Conservation (phyloP, 2,329 filamentous ascomycete species). For the Phoma herbarum region DNA sequence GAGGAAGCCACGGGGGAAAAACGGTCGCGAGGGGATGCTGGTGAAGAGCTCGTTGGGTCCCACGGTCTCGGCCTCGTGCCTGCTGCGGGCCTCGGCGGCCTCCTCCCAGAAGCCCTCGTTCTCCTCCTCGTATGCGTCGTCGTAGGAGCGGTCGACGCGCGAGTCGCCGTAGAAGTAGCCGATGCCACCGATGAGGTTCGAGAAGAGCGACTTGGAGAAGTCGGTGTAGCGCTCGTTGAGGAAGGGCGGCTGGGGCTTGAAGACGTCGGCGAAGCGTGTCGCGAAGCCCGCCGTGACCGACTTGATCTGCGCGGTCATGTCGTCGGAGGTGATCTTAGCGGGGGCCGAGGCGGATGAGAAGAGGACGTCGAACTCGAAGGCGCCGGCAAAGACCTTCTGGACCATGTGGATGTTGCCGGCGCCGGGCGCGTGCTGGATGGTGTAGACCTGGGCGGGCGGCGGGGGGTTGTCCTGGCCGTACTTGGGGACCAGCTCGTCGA, state of each 20-base stretch:
- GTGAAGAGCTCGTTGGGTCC: constrained; percentile 91
- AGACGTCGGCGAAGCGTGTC: constrained; percentile 75
- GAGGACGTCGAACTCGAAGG: constrained; percentile 91
- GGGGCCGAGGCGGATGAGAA: constrained; percentile 80
- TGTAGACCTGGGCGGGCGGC: constrained; percentile 86
- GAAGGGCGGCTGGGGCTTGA: constrained; percentile 80
- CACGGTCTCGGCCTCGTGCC: constrained; percentile 73
- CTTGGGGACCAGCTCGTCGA: constrained; percentile 66
- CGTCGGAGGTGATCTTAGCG: constrained; percentile 63
- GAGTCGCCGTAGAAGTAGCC: constrained; percentile 94
- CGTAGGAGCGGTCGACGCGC: constrained; percentile 88
- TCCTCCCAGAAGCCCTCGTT: constrained; percentile 97
- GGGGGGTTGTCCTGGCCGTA: constrained; percentile 71
- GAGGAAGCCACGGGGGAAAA: constrained; percentile 95
- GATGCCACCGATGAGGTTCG: constrained; percentile 91
- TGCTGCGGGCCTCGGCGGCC: constrained; percentile 77
- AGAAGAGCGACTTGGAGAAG: constrained; percentile 91
- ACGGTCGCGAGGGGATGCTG: constrained; percentile 88
- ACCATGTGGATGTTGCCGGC: constrained; percentile 84
- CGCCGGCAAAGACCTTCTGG: constrained; percentile 88
- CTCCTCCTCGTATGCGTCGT: constrained; percentile 93
- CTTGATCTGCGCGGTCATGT: constrained; percentile 75
- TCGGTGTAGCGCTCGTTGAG: constrained; percentile 73
- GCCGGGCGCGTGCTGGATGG: constrained; percentile 73
- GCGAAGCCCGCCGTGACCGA: constrained; percentile 73